These are phyloP conservation scores for Xylaria polymorpha DNA, from an alignment of 2,329 filamentous ascomycete genomes.

Conservation along the genomic window DNA sequence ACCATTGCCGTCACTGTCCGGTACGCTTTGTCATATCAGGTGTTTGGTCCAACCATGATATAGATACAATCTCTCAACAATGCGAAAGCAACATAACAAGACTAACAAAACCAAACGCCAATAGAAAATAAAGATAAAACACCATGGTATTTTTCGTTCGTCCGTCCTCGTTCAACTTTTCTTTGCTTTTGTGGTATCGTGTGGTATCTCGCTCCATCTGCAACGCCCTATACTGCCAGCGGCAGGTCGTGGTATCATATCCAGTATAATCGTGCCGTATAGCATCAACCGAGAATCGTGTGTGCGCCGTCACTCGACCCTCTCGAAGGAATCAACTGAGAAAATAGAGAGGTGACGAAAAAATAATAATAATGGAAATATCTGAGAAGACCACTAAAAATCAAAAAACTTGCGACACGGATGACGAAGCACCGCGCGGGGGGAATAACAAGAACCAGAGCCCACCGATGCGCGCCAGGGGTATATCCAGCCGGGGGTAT, in stretches of 20 bases:
- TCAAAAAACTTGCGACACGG: slow-evolving; percentile 30
- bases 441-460: slow-evolving; percentile 47
- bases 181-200: slow-evolving; percentile 50
- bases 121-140: slow-evolving; percentile 36
- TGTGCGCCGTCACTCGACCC: slow-evolving; percentile 44
- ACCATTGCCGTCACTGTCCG: slow-evolving; percentile 7
- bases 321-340: slow-evolving; percentile 42
- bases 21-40: slow-evolving; percentile 19
- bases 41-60: slow-evolving; percentile 12
- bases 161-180: slow-evolving; percentile 44
- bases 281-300: slow-evolving; percentile 48
- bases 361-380: slow-evolving; percentile 11
- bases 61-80: slow-evolving; percentile 11
- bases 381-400: slow-evolving; percentile 20
- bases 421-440: slow-evolving; percentile 35
- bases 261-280: slow-evolving; percentile 50
- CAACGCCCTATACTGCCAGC: slow-evolving; percentile 49
- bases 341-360: slow-evolving; percentile 24
- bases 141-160: slow-evolving; percentile 44
- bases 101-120: slow-evolving; percentile 31
- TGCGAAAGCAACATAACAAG: slow-evolving; percentile 11
- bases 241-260: slow-evolving; percentile 53
- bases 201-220: slow-evolving; percentile 49
- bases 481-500: slow-evolving; percentile 73
- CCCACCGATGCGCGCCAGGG: slow-evolving; percentile 68